Conservation (phyloP, 129 eudicot species). For the Glebionis coronaria region DNA sequence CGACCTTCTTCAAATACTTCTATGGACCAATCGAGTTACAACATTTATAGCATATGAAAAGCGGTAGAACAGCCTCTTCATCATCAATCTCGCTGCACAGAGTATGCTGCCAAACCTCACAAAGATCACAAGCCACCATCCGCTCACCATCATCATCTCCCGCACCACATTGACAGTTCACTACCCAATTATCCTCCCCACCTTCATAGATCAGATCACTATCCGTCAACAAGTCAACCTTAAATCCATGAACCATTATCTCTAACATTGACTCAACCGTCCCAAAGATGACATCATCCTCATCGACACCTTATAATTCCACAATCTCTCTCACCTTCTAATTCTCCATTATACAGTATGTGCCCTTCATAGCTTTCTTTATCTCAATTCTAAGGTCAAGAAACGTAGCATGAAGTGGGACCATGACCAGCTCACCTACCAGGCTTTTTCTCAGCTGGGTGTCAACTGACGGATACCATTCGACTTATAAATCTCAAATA, state of each 20-base stretch:
- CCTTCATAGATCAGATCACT: slow-evolving; percentile 54
- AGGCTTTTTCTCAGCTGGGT: slow-evolving; percentile 10
- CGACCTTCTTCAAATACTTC: slow-evolving; percentile 18
- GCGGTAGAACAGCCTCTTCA: slow-evolving; percentile 53
- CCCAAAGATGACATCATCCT: slow-evolving; percentile 71
- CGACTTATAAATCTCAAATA: slow-evolving; percentile 53
- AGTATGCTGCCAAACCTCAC: slow-evolving; percentile 95
- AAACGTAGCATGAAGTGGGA: slow-evolving; percentile 63
- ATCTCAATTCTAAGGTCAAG: slow-evolving; percentile 53
- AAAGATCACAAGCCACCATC: slow-evolving; percentile 90
- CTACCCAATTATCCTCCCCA: slow-evolving; percentile 79
- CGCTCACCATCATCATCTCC: slow-evolving; percentile 89
- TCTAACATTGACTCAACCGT: slow-evolving; percentile 61
- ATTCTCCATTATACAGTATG: slow-evolving; percentile 60
- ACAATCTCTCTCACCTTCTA: slow-evolving; percentile 45
- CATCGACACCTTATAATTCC: slow-evolving; percentile 43
- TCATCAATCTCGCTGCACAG: slow-evolving; percentile 77
- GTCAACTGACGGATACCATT: slow-evolving; percentile 26
- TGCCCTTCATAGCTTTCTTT: slow-evolving; percentile 57
- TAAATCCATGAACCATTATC: slow-evolving; percentile 46
- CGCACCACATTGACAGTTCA: slow-evolving; percentile 87
- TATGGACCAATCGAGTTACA: too few relatives aligned
- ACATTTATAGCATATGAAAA: slow-evolving; percentile 68
- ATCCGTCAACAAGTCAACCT: slow-evolving; percentile 41
- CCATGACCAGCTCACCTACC: slow-evolving; percentile 47